These are phyloP conservation scores for Teratosphaeria gauchensis DNA, from an alignment of 2,329 filamentous ascomycete species.

Conservation along the genomic window DNA sequence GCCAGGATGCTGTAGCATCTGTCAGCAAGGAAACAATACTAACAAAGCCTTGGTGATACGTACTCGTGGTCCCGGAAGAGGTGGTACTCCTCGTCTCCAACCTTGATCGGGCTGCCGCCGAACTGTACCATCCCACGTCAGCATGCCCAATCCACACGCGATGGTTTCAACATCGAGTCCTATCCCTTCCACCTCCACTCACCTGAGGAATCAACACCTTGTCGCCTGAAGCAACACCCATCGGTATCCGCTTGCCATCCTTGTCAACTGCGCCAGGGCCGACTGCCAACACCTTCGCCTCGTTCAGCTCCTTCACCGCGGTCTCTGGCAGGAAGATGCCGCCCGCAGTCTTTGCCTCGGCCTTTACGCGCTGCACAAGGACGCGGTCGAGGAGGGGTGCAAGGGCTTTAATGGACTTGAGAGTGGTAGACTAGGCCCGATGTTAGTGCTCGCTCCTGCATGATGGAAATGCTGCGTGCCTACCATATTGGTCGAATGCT, in stretches of 20 bases:
- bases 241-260: constrained; percentile 77
- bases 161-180: constrained; percentile 1
- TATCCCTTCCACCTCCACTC: constrained; percentile 13
- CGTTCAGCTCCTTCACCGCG: constrained; percentile 95
- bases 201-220: constrained; percentile 93
- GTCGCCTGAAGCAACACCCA: constrained; percentile 76
- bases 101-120: constrained; percentile 90
- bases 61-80: constrained; percentile 98
- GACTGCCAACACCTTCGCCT: constrained; percentile 91
- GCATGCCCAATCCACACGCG: constrained; percentile 2
- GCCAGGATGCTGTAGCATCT: constrained; percentile 64
- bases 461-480: background rate
- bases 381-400: constrained; percentile 95
- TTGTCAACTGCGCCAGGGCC: constrained; percentile 81
- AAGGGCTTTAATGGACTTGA: constrained; percentile 93
- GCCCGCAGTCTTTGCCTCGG: constrained; percentile 88
- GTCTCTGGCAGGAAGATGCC: constrained; percentile 98
- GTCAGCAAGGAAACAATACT: constrained; percentile 10
- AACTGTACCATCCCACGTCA: constrained; percentile 48
- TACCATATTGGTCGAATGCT: constrained; percentile 4
- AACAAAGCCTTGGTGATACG: constrained; percentile 33
- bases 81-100: constrained; percentile 91
- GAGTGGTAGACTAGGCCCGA: constrained; percentile 39
- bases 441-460: background rate
- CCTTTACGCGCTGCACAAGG: constrained; percentile 94